A percentile compares a stretch with the other conserved stretches of the same genome.
Conservation (phyloP, 2,329 filamentous ascomycete species). For the Verticillium dahliae region DNA sequence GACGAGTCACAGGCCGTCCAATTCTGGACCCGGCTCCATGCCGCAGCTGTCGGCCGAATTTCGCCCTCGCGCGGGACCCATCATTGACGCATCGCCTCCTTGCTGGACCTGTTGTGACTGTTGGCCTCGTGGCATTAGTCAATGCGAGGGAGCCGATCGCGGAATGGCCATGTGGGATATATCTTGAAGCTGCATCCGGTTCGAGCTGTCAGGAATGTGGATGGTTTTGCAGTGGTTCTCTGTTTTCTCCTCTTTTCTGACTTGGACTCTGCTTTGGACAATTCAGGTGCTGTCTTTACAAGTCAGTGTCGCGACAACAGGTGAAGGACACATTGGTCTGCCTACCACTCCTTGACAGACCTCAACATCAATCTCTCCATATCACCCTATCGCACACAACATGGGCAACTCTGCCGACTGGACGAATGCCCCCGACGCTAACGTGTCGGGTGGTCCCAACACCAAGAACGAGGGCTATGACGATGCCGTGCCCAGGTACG, state of each 20-base stretch:
- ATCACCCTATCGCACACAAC: background rate
- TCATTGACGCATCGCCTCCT: background rate
- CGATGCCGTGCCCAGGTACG: background rate
- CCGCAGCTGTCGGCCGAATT: background rate
- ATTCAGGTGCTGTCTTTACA: too few species aligned
- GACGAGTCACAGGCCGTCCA: background rate
- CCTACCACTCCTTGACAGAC: too few species aligned
- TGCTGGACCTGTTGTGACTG: background rate
- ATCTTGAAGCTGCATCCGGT: background rate
- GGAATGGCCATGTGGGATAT: background rate
- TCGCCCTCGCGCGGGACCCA: background rate
- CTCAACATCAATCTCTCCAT: too few species aligned
- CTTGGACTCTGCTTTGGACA: too few species aligned
- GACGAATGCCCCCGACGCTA: slow-evolving; percentile 2
- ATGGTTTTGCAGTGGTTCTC: background rate
- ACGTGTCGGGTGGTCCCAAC: background rate
- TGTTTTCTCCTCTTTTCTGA: too few species aligned
- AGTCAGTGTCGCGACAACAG: too few species aligned
- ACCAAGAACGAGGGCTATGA: background rate
- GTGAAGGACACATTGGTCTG: too few species aligned
- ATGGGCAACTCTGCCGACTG: slow-evolving; percentile 7
- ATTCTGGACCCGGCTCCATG: background rate
- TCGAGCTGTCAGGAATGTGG: background rate
- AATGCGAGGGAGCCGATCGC: background rate
- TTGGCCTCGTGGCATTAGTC: background rate